Conservation (phyloP, 2,329 filamentous ascomycete species). For the Purpureocillium takamizusanense region DNA sequence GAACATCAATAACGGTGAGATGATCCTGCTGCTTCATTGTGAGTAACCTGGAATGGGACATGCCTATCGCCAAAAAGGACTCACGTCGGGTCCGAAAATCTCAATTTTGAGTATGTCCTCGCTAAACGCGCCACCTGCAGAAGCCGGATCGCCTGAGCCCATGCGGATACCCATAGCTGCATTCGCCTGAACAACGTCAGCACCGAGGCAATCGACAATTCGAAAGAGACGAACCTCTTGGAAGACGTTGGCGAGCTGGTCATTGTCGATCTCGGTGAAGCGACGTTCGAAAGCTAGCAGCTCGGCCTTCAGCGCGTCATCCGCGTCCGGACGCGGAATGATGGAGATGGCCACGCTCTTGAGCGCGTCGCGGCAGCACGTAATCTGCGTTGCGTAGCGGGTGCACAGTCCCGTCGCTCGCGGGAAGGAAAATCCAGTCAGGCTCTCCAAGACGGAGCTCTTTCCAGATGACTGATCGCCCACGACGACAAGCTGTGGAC, state of each 20-base stretch:
- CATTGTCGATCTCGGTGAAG: conserved; percentile 12
- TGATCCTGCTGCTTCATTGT: conserved; percentile 21
- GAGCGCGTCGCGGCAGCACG: conserved; percentile 16
- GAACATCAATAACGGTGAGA: conserved; percentile 45
- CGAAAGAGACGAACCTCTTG: conserved; percentile 20
- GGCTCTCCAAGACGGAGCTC: conserved; percentile 69
- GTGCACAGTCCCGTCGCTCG: conserved; percentile 35
- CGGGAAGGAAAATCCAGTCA: conserved; percentile 40
- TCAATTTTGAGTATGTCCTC: conserved; percentile 31
- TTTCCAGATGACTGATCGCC: conserved; percentile 83
- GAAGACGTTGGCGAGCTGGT: conserved; percentile 28
- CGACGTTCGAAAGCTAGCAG: conserved; percentile 16
- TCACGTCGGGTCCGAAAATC: conserved; percentile 32
- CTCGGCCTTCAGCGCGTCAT: conserved; percentile 6
- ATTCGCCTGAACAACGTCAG: conserved; percentile 23
- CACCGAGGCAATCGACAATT: background rate
- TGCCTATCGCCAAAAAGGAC: too few relatives aligned
- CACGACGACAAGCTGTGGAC: conserved; percentile 57
- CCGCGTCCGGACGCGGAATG: conserved; percentile 20
- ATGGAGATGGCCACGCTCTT: conserved; percentile 27
- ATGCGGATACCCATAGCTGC: conserved; percentile 33
- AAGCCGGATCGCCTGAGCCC: conserved; percentile 1
- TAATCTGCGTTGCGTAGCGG: conserved; percentile 32
- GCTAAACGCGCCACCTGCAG: conserved; percentile 28
- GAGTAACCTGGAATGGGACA: too few relatives aligned